Evolutionary conservation across 148 eudicot genomes (phyloP), one percentile per base, ranked within the genome.

Genomic region (Bassia scoparia): DNA sequence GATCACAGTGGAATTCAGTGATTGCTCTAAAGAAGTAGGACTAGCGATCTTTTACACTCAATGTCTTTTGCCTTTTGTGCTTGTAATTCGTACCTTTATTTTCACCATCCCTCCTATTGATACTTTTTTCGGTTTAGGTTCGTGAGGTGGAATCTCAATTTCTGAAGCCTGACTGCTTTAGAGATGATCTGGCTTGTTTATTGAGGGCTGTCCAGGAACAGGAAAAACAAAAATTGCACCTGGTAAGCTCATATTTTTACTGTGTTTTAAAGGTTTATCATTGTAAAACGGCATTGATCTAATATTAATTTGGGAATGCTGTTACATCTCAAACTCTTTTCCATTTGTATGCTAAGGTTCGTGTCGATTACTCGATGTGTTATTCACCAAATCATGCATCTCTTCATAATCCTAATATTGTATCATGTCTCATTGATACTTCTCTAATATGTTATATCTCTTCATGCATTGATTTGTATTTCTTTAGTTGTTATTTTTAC

Each of bases 161-260:
- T 81, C 77, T 87, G 50, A 91, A 86, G 67, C 90, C 99, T 54
- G 84, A 80, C 74, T 86, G 83, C 81, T 83, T 81, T 71, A 83
- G 97, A 76, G 93, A 92, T 74, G 99, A 95, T 83, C 79, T 95
- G 68, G 87, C 99, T 74, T 62, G 41, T 33, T 75, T 95, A 71
- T 85, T 95, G 31, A 85, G 85, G 84, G 82, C 90, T 61, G 85
- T 91, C 74, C 99, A 95, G 78, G 84, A 76, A 65, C 91, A 87
- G 74, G 99, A 95, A 79, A 91, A 90, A 82, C 85, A 84, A 86
- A 95, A 95, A 83, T 79, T 95, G 78, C 83, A 91, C 33, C 80
- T 95, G 89, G 99, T 91, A 82, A 73, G 78, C 24, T 67, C 24
- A 52, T 30, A 30, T 48, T 60, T 5, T 71, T 74, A 23, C 55